Evolutionary conservation across 768 basidiomycete species (phyloP).

Genomic region (Suillus lakei): DNA sequence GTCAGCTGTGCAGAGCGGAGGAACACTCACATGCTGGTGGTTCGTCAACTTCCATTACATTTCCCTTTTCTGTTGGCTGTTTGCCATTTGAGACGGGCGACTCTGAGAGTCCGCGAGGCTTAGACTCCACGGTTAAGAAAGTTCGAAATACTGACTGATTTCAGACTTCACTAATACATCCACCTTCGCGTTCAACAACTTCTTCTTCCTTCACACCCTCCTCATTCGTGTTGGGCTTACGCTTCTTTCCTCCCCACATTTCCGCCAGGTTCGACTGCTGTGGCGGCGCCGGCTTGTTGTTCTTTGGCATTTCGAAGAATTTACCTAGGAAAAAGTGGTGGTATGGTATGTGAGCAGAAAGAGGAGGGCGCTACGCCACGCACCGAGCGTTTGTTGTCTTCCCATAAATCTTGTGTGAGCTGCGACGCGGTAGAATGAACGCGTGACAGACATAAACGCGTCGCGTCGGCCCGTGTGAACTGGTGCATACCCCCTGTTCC

Average conservation of each 20-base stretch:
- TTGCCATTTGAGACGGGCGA: neutral
- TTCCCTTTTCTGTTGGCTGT: neutral
- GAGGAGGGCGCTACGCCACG: conserved; percentile 1
- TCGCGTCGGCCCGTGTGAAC: conserved; percentile 8
- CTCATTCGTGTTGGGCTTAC: conserved; percentile 32
- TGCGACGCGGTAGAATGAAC: conserved; percentile 19
- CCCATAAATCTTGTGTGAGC: conserved; percentile 48
- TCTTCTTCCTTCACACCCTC: conserved; percentile 29
- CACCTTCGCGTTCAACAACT: no score
- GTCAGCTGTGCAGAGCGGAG: neutral
- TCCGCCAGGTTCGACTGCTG: conserved; percentile 82
- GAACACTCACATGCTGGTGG: neutral
- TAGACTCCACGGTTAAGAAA: neutral
- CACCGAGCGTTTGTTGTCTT: conserved; percentile 78
- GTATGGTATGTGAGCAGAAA: neutral
- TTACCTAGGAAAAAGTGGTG: conserved; percentile 51
- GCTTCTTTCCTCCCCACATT: conserved; percentile 68
- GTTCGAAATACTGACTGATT: neutral
- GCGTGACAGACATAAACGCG: conserved; percentile 30
- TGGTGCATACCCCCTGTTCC: neutral
- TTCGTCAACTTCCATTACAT: neutral
- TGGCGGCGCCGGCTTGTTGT: conserved; percentile 64
- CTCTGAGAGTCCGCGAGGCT: neutral
- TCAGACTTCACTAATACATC: neutral
- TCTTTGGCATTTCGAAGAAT: conserved; percentile 77